Evolutionary conservation across 2,329 filamentous ascomycete genomes (phyloP).

Genomic region (Mariannaea sp.): DNA sequence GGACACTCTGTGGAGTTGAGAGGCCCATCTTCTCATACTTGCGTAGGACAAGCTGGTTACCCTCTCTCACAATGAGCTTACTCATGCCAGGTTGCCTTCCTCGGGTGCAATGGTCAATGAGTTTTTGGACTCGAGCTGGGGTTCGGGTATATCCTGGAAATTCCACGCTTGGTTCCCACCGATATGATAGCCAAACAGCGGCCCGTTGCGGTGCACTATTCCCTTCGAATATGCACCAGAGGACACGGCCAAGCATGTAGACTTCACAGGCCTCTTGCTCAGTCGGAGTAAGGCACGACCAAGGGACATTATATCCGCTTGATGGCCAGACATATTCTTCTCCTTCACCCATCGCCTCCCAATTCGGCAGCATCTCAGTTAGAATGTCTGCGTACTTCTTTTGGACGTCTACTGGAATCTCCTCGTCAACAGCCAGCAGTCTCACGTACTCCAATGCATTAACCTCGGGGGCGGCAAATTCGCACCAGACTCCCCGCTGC

Average conservation of each 20-base stretch:
- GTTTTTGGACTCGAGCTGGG: conserved; percentile 49
- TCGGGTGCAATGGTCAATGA: conserved; percentile 58
- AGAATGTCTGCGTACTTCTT: conserved; percentile 50
- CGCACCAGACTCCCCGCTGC: conserved; percentile 66
- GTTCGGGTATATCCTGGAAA: conserved; percentile 59
- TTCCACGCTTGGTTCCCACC: conserved; percentile 58
- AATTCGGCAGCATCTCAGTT: conserved; percentile 51
- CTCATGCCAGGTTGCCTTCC: conserved; percentile 53
- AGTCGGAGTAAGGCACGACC: conserved; percentile 54
- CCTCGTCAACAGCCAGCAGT: conserved; percentile 56
- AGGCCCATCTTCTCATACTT: conserved; percentile 39
- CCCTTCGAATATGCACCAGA: conserved; percentile 68
- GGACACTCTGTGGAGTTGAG: conserved; percentile 44
- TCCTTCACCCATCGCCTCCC: conserved; percentile 46
- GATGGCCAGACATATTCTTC: conserved; percentile 55
- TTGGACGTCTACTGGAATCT: conserved; percentile 47
- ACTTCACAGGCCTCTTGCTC: conserved; percentile 64
- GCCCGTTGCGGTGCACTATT: conserved; percentile 61
- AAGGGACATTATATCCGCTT: conserved; percentile 60
- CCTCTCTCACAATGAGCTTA: conserved; percentile 49
- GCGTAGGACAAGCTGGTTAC: conserved; percentile 53
- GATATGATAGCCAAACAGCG: conserved; percentile 64
- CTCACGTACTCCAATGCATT: conserved; percentile 63
- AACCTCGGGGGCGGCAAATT: conserved; percentile 64
- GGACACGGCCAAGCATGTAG: conserved; percentile 64